A percentile compares a stretch with the other conserved stretches of the same genome.
Conservation (phyloP, 257 asterid genomes). For the Verbascum thapsus region DNA sequence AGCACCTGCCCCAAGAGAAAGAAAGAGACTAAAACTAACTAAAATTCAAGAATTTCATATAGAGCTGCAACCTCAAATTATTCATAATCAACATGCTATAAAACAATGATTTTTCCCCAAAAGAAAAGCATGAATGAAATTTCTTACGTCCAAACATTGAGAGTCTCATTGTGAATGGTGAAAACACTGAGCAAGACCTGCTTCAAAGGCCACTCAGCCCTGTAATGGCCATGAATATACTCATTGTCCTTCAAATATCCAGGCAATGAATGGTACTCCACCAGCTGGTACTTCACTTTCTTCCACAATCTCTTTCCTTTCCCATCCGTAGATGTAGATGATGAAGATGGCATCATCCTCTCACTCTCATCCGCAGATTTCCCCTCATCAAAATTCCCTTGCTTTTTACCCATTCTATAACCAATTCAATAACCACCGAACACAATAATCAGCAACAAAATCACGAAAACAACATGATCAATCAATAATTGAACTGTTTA, state of each 20-base stretch:
- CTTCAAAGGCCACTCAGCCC: constrained; percentile 92
- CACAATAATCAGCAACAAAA: constrained; percentile 21
- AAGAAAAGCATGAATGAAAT: no score
- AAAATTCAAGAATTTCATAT: no score
- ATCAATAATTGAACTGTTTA: background rate
- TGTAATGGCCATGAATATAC: constrained; percentile 72
- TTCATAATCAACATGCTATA: no score
- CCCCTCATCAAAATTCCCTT: constrained; percentile 32
- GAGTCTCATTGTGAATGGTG: constrained; percentile 92
- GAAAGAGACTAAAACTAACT: background rate
- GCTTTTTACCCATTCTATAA: constrained; percentile 58
- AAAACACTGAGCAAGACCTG: constrained; percentile 82
- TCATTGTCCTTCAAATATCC: constrained; percentile 95
- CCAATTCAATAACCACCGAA: no score
- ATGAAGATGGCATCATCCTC: background rate
- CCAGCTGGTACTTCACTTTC: constrained; percentile 90
- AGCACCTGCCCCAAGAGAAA: constrained; percentile 14
- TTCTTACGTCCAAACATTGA: constrained; percentile 98
- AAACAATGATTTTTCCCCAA: no score
- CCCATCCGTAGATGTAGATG: no score
- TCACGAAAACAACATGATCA: constrained; percentile 6
- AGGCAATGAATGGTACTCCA: constrained; percentile 92
- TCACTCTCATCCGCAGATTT: constrained; percentile 38
- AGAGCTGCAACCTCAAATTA: no score
- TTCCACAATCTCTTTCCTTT: constrained; percentile 84